A percentile compares a stretch with the other conserved stretches of the same genome.
These are phyloP conservation scores for Abortiporus biennis DNA, from an alignment of 1,284 basidiomycete species.

Conservation along the genomic window DNA sequence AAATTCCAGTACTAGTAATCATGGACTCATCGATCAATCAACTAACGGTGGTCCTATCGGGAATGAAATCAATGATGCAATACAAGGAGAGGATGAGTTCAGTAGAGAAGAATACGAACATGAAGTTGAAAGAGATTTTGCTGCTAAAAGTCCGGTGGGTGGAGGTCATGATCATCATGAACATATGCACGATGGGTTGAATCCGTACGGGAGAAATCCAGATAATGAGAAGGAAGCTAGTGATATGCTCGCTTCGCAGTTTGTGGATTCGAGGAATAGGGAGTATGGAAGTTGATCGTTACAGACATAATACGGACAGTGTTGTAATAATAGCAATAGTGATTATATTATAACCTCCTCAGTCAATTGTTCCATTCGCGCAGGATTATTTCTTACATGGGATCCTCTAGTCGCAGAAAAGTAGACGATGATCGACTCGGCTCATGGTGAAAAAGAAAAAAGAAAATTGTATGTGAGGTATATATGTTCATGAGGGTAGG, in stretches of 20 bases:
- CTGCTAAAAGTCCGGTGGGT: not conserved
- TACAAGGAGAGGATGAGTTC: constrained; percentile 22
- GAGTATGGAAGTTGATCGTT: constrained; percentile 18
- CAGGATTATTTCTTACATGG: too few species aligned
- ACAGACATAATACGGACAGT: too few species aligned
- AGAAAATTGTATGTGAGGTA: too few species aligned
- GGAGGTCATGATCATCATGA: constrained; percentile 10
- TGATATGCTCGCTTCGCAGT: constrained; percentile 22
- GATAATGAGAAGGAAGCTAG: constrained; percentile 21
- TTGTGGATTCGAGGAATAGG: constrained; percentile 19
- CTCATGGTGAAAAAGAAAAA: too few species aligned
- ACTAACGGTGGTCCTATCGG: constrained; percentile 17
- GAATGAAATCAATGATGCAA: constrained; percentile 21
- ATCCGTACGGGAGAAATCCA: constrained; percentile 22
- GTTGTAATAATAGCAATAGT: too few species aligned
- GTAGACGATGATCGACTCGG: too few species aligned
- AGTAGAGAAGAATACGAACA: constrained; percentile 18
- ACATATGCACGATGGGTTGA: too few species aligned
- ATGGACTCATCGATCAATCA: constrained; percentile 21
- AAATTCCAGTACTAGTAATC: not conserved
- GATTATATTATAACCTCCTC: too few species aligned
- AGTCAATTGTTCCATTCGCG: too few species aligned
- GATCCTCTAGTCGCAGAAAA: too few species aligned
- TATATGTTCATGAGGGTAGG: constrained; percentile 1
- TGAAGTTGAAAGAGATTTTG: constrained; percentile 21